These are phyloP conservation scores for Dictyostelium purpureum DNA, from an alignment of 78 protist species.

Conservation along the genomic window DNA sequence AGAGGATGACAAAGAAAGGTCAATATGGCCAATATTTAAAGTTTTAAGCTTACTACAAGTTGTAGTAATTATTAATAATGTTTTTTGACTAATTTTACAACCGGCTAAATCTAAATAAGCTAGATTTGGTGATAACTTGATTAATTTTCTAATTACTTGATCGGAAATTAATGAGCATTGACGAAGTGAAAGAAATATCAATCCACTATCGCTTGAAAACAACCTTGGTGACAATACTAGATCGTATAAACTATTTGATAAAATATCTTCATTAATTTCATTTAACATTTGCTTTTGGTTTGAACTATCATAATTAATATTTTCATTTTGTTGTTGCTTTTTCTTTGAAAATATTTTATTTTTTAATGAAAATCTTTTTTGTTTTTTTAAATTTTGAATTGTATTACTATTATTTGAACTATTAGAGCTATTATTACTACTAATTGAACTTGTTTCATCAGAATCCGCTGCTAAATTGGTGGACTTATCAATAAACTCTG, in stretches of 20 bases:
- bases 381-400: not conserved
- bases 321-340: not conserved
- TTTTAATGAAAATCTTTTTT: conserved; percentile 3
- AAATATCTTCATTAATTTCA: not conserved
- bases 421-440: not conserved
- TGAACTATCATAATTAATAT: not conserved
- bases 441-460: not conserved
- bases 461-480: too few species aligned
- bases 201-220: not conserved
- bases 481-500: not conserved
- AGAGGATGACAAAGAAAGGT: not conserved
- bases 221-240: not conserved
- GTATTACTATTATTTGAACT: not conserved
- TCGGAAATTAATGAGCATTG: conserved; percentile 43
- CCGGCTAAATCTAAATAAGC: conserved; percentile 46
- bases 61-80: conserved; percentile 12
- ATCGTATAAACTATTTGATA: not conserved
- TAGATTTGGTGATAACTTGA: conserved; percentile 28
- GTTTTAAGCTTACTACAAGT: conserved; percentile 15
- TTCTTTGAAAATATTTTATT: conserved; percentile 18
- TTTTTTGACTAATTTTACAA: conserved; percentile 4
- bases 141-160: not conserved
- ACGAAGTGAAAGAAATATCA: not conserved
- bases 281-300: not conserved
- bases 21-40: not conserved